Evolutionary conservation across 306 rosid genomes (phyloP).

Genomic region (Fragaria ananassa): DNA sequence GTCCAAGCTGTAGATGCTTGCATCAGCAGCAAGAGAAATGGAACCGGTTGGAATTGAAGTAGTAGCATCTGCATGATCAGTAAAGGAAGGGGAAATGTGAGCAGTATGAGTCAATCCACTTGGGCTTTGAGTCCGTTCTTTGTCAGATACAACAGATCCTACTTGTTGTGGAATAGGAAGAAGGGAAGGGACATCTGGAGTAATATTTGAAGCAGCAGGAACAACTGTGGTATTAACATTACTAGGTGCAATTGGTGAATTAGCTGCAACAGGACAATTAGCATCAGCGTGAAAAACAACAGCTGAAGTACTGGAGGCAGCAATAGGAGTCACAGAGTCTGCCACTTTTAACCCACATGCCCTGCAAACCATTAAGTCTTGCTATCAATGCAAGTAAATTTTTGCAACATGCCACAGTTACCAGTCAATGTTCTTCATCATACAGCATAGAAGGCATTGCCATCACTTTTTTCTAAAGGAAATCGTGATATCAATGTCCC

Average conservation of each 20-base stretch:
- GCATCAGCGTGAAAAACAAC: slow-evolving; percentile 5
- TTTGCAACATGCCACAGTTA: slow-evolving; percentile 3
- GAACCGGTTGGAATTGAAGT: slow-evolving; percentile 27
- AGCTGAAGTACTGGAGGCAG: slow-evolving; percentile 16
- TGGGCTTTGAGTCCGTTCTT: slow-evolving; percentile 6
- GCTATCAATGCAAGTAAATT: slow-evolving; percentile 14
- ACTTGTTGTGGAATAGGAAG: slow-evolving; percentile 12
- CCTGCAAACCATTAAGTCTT: slow-evolving; percentile 32
- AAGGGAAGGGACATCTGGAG: slow-evolving; percentile 17
- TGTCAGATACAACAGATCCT: slow-evolving; percentile 14
- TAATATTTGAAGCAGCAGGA: neutral
- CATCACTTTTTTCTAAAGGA: slow-evolving; percentile 18
- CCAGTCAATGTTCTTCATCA: neutral
- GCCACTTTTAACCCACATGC: slow-evolving; percentile 36
- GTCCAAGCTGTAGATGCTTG: slow-evolving; percentile 7
- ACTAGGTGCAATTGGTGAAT: slow-evolving; percentile 10
- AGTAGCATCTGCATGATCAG: slow-evolving; percentile 14
- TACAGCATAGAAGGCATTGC: neutral
- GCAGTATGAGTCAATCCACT: slow-evolving; percentile 8
- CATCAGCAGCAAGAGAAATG: slow-evolving; percentile 17
- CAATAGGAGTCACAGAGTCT: slow-evolving; percentile 31
- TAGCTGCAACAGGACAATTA: slow-evolving; percentile 1
- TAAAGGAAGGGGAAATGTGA: slow-evolving; percentile 14
- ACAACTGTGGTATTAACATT: slow-evolving; percentile 8
- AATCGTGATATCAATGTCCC: neutral